Percentiles rank a stretch among this genome's conserved stretches.
Evolutionary conservation across 1,284 basidiomycete genomes (phyloP).

Genomic region (Microbotryum scabiosae): DNA sequence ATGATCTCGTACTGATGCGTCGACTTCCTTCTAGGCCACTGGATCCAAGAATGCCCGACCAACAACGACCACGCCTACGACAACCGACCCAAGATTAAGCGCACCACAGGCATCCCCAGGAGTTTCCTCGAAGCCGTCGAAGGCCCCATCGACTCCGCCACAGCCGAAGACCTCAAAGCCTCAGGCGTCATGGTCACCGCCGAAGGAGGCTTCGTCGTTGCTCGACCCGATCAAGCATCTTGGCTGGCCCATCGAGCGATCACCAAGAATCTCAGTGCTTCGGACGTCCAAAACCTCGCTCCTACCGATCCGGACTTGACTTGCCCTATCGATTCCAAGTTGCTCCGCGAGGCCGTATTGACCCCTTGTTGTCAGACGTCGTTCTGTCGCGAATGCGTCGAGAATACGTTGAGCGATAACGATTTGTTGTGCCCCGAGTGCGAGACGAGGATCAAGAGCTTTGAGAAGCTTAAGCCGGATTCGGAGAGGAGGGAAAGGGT

Average conservation of each 20-base stretch:
- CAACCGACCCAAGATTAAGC: slow-evolving; percentile 88
- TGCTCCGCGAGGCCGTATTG: slow-evolving; percentile 79
- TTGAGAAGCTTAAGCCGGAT: slow-evolving; percentile 74
- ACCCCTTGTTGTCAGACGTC: slow-evolving; percentile 79
- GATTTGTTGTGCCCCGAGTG: slow-evolving; percentile 88
- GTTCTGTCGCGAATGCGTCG: slow-evolving; percentile 95
- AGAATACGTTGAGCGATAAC: slow-evolving; percentile 78
- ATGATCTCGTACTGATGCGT: slow-evolving; percentile 4
- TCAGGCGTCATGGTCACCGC: slow-evolving; percentile 88
- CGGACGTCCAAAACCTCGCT: slow-evolving; percentile 71
- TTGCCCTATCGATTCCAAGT: slow-evolving; percentile 80
- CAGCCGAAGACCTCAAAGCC: slow-evolving; percentile 18
- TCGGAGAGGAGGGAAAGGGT: slow-evolving; percentile 67
- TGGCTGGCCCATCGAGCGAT: slow-evolving; percentile 83
- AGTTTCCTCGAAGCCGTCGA: slow-evolving; percentile 96
- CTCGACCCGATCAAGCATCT: slow-evolving; percentile 78
- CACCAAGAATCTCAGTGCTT: slow-evolving; percentile 65
- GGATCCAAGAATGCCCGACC: slow-evolving; percentile 99
- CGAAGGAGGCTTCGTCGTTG: slow-evolving; percentile 90
- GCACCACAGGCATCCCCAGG: slow-evolving; percentile 86
- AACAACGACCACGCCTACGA: slow-evolving; percentile 93
- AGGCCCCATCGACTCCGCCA: slow-evolving; percentile 50
- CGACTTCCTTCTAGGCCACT: slow-evolving; percentile 61
- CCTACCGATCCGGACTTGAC: slow-evolving; percentile 66
- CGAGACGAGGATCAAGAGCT: slow-evolving; percentile 68